Evolutionary conservation across 2,329 filamentous ascomycete species (phyloP), one percentile per base, ranked within the genome.

Genomic region (Hymenoscyphus fraxineus): DNA sequence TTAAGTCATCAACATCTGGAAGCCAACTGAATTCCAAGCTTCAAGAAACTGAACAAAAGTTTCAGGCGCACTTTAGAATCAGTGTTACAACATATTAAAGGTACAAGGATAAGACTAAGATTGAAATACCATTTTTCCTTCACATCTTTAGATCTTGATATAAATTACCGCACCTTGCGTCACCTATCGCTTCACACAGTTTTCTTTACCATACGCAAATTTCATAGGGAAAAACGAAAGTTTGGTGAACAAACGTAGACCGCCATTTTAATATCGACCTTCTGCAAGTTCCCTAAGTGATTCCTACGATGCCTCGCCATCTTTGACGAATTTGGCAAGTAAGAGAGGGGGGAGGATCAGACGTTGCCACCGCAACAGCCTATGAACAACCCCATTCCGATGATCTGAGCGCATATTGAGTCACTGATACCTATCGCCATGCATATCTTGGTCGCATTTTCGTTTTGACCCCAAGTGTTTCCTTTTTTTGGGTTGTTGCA

Each of bases 391-490:
- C 10, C 40, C 32, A 61, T 19, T n/a, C 16, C 40, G 10, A 44
- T 44, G 15, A 38, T n/a, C 39, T 6, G 35, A 32, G 56, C 16
- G 9, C 40, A 35, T 44, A n/a, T 60, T 68, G 63, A 70, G 62
- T 65, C 64, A 66, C 66, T 63, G 65, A 31, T 15, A 57, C 40
- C 47, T 58, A 41, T 57, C 57, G 58, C 35, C n/a, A 10, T 65
- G 67, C 65, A 68, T 65, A 65, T 65, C 57, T 61, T 27, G 9
- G 58, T 64, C 59, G 57, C 47, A 62, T 65, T 64, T 13, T 7
- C 57, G 58, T 61, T 64, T 56, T 41, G 22, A 47, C 3, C 3
- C 44, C 12, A 22, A 12, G 27, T 59, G n/a, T 55, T 62, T 54
- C 32, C 58, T 59, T 59, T 62, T 64, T 57, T 27, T 27, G 27